These are phyloP conservation scores for Fusarium proliferatum DNA, from an alignment of 2,329 filamentous ascomycete species.

Conservation along the genomic window DNA sequence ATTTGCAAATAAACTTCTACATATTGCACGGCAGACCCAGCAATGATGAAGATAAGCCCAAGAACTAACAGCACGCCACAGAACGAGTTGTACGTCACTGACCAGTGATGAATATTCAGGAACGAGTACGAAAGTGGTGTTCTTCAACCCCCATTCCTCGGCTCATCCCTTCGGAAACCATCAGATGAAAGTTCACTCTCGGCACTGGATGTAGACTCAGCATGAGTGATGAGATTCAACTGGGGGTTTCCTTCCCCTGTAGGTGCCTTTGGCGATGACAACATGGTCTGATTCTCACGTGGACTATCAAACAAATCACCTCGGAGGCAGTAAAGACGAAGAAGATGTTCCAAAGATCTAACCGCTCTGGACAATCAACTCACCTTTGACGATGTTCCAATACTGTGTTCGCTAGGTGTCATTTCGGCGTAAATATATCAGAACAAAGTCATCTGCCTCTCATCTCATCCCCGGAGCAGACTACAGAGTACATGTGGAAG, in stretches of 20 bases:
- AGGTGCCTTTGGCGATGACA: background rate
- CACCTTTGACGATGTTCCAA: background rate
- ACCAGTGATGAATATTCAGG: background rate
- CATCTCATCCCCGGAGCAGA: background rate
- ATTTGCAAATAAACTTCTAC: background rate
- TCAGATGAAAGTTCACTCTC: background rate
- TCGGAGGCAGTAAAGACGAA: background rate
- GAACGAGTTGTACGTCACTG: background rate
- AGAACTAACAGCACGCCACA: background rate
- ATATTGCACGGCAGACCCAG: background rate
- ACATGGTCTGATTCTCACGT: constrained; percentile 5
- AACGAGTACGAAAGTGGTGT: background rate
- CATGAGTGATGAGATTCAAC: background rate
- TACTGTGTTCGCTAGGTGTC: background rate
- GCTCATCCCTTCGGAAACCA: background rate
- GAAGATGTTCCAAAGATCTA: background rate
- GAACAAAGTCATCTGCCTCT: background rate
- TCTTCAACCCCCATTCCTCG: constrained; percentile 1
- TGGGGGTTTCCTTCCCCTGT: background rate
- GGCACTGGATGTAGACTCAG: background rate
- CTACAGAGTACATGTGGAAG: background rate
- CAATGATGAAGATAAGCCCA: background rate
- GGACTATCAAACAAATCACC: background rate
- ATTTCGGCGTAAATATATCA: background rate
- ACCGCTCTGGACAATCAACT: background rate